Base-by-base conservation (phyloP, 2,329 filamentous ascomycete genomes). In the Pseudodiploospora longispora region DNA sequence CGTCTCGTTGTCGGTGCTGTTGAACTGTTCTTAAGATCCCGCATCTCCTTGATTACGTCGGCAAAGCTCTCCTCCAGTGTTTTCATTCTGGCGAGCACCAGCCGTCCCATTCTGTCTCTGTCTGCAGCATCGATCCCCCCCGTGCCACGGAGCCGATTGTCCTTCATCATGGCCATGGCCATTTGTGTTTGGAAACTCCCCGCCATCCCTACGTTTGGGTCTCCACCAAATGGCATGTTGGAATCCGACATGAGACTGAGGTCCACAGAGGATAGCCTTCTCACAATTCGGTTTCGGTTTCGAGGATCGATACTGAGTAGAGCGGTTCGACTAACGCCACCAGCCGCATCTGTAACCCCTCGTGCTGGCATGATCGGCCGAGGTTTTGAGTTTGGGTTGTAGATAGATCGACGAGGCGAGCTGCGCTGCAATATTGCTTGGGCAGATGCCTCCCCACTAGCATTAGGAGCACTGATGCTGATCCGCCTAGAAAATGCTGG, bases 1-100 rank as follows among this genome's bases (percentile, higher is more conserved):
- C 71, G 68, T 29, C 69, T 66, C 6, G 74, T 75, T 3, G 70
- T 67, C 3, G 69, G 67, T 31, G 63, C 63, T n/a, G 66, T 70
- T 30, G 66, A 69, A 34, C 64, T 67, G 38, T 62, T 65, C 63
- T 70, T 78, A 60, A 78, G 66, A 50, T 80, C 78, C 49, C 85
- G 80, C 61, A 95, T 83, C 62, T 93, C 87, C 50, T 79, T 80
- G 45, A 89, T 78, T n/a, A 95, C 83, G 47, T 95, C 87, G 3
- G 85, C 77, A 61, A 97, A 91, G 10, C 89, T 85, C 64, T 95
- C 88, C 61, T 97, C 90, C 2, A 97, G 73, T 6, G 85, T 91
- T 61, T 93, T 93, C 88, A 96, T 96, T 31, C 88, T 75, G 6
- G 88, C 87, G 38, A 96, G 70, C 64, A 96, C 85, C 38, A 95